Evolutionary conservation across 2,329 filamentous ascomycete species (phyloP).

Genomic region (Trichoderma koningii): DNA sequence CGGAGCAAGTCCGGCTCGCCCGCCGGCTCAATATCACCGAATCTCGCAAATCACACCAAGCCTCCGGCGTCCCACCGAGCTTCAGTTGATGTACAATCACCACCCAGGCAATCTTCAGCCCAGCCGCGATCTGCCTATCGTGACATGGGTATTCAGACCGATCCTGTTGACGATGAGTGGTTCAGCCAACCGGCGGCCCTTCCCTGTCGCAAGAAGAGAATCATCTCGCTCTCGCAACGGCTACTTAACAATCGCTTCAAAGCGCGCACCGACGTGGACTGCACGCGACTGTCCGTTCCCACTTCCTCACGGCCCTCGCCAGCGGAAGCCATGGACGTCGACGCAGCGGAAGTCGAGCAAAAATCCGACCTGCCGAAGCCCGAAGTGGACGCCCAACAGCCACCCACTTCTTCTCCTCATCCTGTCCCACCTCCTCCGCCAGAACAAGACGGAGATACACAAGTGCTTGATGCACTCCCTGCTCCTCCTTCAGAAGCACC

Average conservation of each 20-base stretch:
- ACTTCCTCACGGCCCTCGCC: conserved; percentile 32
- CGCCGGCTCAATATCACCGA: conserved; percentile 45
- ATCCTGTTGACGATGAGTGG: conserved; percentile 56
- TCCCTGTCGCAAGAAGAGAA: conserved; percentile 48
- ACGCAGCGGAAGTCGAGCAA: conserved; percentile 41
- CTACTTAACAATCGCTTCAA: conserved; percentile 53
- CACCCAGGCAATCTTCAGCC: conserved; percentile 45
- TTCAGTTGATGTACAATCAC: conserved; percentile 31
- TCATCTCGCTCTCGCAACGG: conserved; percentile 57
- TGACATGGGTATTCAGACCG: conserved; percentile 57
- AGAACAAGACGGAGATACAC: conserved; percentile 33
- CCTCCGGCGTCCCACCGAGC: conserved; percentile 36
- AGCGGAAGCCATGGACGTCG: conserved; percentile 45
- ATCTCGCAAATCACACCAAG: conserved; percentile 36
- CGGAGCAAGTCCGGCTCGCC: conserved; percentile 58
- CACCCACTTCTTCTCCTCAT: conserved; percentile 34
- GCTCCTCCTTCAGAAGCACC: conserved; percentile 31
- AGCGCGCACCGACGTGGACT: conserved; percentile 45
- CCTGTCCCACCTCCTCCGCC: conserved; percentile 33
- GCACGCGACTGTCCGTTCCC: conserved; percentile 35
- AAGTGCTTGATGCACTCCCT: conserved; percentile 38
- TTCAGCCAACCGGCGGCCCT: conserved; percentile 46
- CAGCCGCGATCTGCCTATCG: conserved; percentile 49
- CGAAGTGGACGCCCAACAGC: conserved; percentile 31
- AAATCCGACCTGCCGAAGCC: conserved; percentile 29